These are phyloP conservation scores for Trypanosoma caninum DNA, from an alignment of 208 protist species.

Conservation along the genomic window DNA sequence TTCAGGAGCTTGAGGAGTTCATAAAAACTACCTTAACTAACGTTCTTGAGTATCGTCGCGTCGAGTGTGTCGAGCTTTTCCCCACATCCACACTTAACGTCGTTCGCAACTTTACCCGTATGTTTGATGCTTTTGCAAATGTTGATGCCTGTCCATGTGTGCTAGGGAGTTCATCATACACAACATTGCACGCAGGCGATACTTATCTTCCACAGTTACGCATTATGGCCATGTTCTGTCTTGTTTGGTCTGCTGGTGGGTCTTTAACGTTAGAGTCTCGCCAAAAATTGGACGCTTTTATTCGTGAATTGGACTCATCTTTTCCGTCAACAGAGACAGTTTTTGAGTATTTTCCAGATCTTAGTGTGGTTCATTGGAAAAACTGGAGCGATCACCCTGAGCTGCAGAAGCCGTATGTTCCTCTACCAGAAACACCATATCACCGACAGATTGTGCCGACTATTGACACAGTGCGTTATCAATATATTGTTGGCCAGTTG, in stretches of 20 bases:
- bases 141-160: slow-evolving; percentile 70
- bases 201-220: slow-evolving; percentile 91
- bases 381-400: slow-evolving; percentile 93
- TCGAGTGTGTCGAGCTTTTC: slow-evolving; percentile 91
- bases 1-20: slow-evolving; percentile 80
- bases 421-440: slow-evolving; percentile 88
- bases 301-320: slow-evolving; percentile 94
- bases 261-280: slow-evolving; percentile 90
- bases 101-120: slow-evolving; percentile 91
- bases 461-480: slow-evolving; percentile 95
- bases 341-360: slow-evolving; percentile 97
- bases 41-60: slow-evolving; percentile 74
- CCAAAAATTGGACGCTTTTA: slow-evolving; percentile 90
- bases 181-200: slow-evolving; percentile 79
- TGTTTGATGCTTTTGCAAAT: slow-evolving; percentile 96
- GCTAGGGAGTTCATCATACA: slow-evolving; percentile 57
- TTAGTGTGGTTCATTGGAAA: slow-evolving; percentile 83
- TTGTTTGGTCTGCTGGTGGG: slow-evolving; percentile 95
- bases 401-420: slow-evolving; percentile 83
- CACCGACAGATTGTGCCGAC: slow-evolving; percentile 97
- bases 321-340: slow-evolving; percentile 96
- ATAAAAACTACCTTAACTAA: slow-evolving; percentile 80
- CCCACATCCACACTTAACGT: slow-evolving; percentile 83
- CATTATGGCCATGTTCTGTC: slow-evolving; percentile 95
- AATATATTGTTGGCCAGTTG: slow-evolving; percentile 93